Evolutionary conservation across 2,329 filamentous ascomycete species (phyloP).

Genomic region (Teratosphaeria viscida): DNA sequence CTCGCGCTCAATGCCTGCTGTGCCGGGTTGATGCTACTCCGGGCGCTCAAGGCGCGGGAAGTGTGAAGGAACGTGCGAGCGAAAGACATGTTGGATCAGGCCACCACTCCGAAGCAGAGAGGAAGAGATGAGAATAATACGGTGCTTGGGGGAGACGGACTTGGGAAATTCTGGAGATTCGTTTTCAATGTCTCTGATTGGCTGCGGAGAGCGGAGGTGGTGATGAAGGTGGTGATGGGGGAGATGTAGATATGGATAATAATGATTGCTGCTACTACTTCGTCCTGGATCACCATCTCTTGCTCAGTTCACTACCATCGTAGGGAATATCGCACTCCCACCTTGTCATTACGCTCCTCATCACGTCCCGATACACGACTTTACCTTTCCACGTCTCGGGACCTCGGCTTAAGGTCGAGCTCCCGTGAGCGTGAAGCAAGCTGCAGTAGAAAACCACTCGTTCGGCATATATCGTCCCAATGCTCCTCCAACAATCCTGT

Average conservation of each 20-base stretch:
- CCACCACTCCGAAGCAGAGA: neutral
- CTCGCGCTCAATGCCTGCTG: constrained; percentile 57
- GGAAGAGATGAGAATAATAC: neutral
- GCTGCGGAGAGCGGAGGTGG: neutral
- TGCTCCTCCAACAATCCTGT: constrained; percentile 36
- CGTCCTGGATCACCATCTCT: too few species aligned
- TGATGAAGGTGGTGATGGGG: neutral
- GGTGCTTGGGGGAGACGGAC: neutral
- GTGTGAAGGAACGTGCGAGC: constrained; percentile 76
- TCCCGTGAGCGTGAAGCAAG: neutral
- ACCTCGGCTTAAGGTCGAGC: neutral
- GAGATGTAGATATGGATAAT: neutral
- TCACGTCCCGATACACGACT: too few species aligned
- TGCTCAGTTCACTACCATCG: too few species aligned
- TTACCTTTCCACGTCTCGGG: too few species aligned
- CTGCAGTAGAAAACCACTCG: neutral
- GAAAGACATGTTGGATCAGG: constrained; percentile 50
- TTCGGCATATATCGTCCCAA: constrained; percentile 19
- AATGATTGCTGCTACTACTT: too few species aligned
- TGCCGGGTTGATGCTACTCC: constrained; percentile 59
- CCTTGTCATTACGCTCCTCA: too few species aligned
- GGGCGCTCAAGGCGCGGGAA: constrained; percentile 62
- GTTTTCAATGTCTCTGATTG: neutral
- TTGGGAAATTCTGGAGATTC: neutral
- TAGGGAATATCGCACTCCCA: too few species aligned